These are phyloP conservation scores for Nosema muscidifuracis DNA, from an alignment of 371 early-diverging fungal genomes.

Conservation along the genomic window DNA sequence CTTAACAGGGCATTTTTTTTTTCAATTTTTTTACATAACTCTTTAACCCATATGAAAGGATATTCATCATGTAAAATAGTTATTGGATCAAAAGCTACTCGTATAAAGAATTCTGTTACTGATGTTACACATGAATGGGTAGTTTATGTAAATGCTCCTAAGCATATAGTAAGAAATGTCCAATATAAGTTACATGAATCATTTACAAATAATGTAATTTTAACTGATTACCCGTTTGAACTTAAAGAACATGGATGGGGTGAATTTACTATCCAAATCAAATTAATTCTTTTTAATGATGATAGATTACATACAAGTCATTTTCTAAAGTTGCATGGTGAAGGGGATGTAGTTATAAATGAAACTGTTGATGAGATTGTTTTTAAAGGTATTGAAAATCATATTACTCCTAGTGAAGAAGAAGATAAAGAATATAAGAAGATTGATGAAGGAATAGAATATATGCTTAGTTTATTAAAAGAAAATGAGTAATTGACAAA, in stretches of 20 bases:
- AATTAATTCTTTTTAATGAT: constrained; percentile 64
- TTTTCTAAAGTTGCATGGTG: constrained; percentile 50
- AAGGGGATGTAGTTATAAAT: constrained; percentile 20
- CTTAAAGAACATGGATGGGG: constrained; percentile 92
- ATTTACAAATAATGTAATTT: constrained; percentile 73
- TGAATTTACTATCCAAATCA: constrained; percentile 87
- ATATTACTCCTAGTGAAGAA: not conserved
- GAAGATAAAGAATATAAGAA: constrained; percentile 51
- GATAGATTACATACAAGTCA: constrained; percentile 43
- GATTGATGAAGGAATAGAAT: constrained; percentile 41
- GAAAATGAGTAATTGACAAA: constrained; percentile 12
- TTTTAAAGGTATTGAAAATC: constrained; percentile 27
- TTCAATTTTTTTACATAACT: too few relatives aligned
- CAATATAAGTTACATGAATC: constrained; percentile 87
- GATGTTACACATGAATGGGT: constrained; percentile 67
- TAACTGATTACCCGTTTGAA: constrained; percentile 80
- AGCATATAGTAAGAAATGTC: constrained; percentile 73
- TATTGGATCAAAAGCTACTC: constrained; percentile 40
- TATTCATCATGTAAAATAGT: constrained; percentile 31
- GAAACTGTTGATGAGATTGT: constrained; percentile 48
- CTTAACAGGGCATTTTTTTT: too few relatives aligned
- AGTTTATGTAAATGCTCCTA: constrained; percentile 75
- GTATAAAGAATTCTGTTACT: constrained; percentile 10
- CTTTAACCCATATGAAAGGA: constrained; percentile 32
- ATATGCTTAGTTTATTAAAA: constrained; percentile 34